Evolutionary conservation across 2,329 filamentous ascomycete genomes (phyloP).

Genomic region (Phoma sp.): DNA sequence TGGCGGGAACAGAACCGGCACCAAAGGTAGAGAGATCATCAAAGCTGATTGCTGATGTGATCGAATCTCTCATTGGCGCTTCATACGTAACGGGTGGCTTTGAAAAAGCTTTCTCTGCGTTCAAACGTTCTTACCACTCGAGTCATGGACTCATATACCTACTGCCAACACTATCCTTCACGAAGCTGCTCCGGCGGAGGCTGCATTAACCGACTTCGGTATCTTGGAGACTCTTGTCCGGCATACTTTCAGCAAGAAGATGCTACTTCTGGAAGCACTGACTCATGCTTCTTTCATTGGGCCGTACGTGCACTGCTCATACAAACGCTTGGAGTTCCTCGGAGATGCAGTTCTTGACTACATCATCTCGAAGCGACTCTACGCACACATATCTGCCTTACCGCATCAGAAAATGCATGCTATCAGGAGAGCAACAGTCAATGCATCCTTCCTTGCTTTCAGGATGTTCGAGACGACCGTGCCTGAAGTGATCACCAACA

Average conservation of each 20-base stretch:
- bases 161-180: conserved; percentile 37
- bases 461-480: conserved; percentile 68
- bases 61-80: conserved; percentile 84
- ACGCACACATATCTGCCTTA: conserved; percentile 57
- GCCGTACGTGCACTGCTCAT: conserved; percentile 56
- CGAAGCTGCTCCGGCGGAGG: conserved; percentile 24
- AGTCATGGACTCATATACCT: conserved; percentile 51
- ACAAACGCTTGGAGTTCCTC: conserved; percentile 85
- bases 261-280: conserved; percentile 77
- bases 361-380: conserved; percentile 72
- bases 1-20: conserved; percentile 22
- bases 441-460: conserved; percentile 81
- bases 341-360: conserved; percentile 87
- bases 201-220: conserved; percentile 22
- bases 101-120: conserved; percentile 70
- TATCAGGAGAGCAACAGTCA: conserved; percentile 78
- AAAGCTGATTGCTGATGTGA: conserved; percentile 85
- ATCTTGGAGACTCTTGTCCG: conserved; percentile 72
- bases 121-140: conserved; percentile 66
- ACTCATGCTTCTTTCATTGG: conserved; percentile 73
- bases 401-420: conserved; percentile 73
- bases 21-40: conserved; percentile 63
- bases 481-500: conserved; percentile 44
- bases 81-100: conserved; percentile 74
- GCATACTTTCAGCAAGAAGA: conserved; percentile 72